Evolutionary conservation across 352 stramenopile genomes (phyloP).

Genomic region (Phytophthora pluvialis): DNA sequence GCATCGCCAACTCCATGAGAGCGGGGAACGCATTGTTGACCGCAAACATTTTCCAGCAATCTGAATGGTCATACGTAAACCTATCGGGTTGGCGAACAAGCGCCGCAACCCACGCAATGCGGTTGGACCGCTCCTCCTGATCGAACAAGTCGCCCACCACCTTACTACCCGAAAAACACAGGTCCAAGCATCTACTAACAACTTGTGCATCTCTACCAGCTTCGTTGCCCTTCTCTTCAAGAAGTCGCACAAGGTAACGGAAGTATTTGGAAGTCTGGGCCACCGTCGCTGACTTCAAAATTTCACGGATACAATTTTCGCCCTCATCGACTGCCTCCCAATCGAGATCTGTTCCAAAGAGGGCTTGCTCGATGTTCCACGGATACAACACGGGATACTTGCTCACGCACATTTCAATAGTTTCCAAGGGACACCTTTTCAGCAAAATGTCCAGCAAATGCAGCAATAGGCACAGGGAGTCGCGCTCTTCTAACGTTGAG

Average conservation of each 20-base stretch:
- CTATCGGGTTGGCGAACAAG: conserved; percentile 53
- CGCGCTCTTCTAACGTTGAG: conserved; percentile 50
- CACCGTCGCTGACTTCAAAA: conserved; percentile 47
- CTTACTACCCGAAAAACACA: conserved; percentile 60
- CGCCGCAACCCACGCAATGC: conserved; percentile 48
- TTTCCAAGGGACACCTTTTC: conserved; percentile 77
- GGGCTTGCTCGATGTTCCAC: conserved; percentile 82
- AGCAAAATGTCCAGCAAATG: conserved; percentile 83
- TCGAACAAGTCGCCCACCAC: conserved; percentile 66
- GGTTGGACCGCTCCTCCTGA: conserved; percentile 29
- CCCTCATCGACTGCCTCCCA: conserved; percentile 45
- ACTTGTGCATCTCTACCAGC: conserved; percentile 55
- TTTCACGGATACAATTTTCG: conserved; percentile 22
- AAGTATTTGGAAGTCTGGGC: conserved; percentile 74
- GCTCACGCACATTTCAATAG: conserved; percentile 74
- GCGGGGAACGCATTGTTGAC: conserved; percentile 50
- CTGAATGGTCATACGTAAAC: conserved; percentile 59
- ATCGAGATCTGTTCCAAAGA: conserved; percentile 68
- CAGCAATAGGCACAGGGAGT: conserved; percentile 77
- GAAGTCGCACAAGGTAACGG: conserved; percentile 66
- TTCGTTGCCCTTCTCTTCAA: conserved; percentile 53
- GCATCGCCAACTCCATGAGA: conserved; percentile 59
- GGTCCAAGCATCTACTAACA: conserved; percentile 65
- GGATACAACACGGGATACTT: conserved; percentile 76
- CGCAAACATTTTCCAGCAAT: conserved; percentile 67